A percentile compares a stretch with the other conserved stretches of the same genome.
These are phyloP conservation scores for Trifolium repens DNA, from an alignment of 306 rosid genomes.

Conservation along the genomic window DNA sequence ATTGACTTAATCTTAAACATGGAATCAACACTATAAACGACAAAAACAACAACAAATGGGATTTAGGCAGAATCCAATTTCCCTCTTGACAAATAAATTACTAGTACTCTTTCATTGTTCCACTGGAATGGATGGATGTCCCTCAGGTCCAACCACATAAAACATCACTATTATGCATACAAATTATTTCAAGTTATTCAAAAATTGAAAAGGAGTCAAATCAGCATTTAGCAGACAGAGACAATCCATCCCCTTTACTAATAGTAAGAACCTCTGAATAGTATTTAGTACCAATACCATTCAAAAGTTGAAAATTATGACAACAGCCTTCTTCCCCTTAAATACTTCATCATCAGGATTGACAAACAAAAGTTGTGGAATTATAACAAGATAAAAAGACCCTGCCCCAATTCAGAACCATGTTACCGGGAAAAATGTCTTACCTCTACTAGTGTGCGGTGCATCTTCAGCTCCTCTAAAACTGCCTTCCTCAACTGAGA, in stretches of 20 bases:
- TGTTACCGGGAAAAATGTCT: background rate
- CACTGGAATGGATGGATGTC: constrained; percentile 19
- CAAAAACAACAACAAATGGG: background rate
- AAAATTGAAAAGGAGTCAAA: constrained; percentile 33
- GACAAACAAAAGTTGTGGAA: constrained; percentile 15
- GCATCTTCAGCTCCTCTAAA: constrained; percentile 63
- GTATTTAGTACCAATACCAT: background rate
- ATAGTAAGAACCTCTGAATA: constrained; percentile 21
- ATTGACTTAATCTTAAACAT: constrained; percentile 30
- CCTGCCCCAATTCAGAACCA: constrained; percentile 4
- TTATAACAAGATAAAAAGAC: background rate
- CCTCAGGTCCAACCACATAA: constrained; percentile 9
- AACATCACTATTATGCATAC: constrained; percentile 23
- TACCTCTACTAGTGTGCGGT: constrained; percentile 75
- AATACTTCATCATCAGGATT: constrained; percentile 2
- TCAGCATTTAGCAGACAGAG: constrained; percentile 26
- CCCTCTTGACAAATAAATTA: constrained; percentile 27
- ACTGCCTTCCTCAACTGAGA: constrained; percentile 53
- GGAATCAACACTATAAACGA: background rate
- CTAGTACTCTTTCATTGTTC: constrained; percentile 27
- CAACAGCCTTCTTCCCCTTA: constrained; percentile 2
- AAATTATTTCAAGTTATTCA: background rate
- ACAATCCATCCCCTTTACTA: constrained; percentile 31
- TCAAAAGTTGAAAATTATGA: constrained; percentile 22
- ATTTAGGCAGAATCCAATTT: constrained; percentile 20